These are phyloP conservation scores for Metschnikowia anglica DNA, from an alignment of 805 yeast species.

Conservation along the genomic window DNA sequence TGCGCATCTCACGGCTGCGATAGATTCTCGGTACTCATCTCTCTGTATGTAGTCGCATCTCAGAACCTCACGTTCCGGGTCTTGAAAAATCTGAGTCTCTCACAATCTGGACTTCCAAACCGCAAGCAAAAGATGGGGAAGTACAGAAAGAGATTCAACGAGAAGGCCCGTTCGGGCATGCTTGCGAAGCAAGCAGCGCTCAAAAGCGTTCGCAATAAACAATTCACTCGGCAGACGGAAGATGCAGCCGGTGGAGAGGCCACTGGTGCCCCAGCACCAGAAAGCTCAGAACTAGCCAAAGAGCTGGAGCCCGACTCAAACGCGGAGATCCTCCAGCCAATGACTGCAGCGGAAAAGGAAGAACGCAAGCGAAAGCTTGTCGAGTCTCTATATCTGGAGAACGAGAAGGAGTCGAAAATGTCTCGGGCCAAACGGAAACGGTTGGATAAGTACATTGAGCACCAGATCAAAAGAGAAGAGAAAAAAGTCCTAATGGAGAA, in stretches of 20 bases:
- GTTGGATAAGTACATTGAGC: slow-evolving; percentile 88
- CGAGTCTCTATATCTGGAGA: slow-evolving; percentile 56
- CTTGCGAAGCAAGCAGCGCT: slow-evolving; percentile 74
- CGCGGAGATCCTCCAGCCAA: slow-evolving; percentile 59
- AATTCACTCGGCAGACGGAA: slow-evolving; percentile 48
- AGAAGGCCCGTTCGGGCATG: slow-evolving; percentile 82
- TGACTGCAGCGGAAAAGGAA: slow-evolving; percentile 61
- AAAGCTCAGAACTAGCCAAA: slow-evolving; percentile 1
- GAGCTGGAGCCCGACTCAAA: slow-evolving; percentile 46
- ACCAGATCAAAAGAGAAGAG: slow-evolving; percentile 85
- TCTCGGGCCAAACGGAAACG: slow-evolving; percentile 72
- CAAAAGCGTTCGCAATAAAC: slow-evolving; percentile 66
- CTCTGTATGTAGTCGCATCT: slow-evolving; percentile 10
- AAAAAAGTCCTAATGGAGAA: slow-evolving; percentile 74
- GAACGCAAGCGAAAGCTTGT: slow-evolving; percentile 64
- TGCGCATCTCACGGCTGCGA: neutral
- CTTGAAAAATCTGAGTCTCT: neutral
- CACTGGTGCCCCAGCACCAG: neutral
- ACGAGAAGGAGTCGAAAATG: slow-evolving; percentile 59
- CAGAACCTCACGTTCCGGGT: neutral
- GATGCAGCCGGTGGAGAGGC: slow-evolving; percentile 20
- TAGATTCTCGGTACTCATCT: slow-evolving; percentile 11
- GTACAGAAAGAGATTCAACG: slow-evolving; percentile 77
- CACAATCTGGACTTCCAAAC: neutral
- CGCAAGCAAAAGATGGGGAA: slow-evolving; percentile 62